Conservation (phyloP, 2,329 filamentous ascomycete species). For the Exophiala lecanii-corni region DNA sequence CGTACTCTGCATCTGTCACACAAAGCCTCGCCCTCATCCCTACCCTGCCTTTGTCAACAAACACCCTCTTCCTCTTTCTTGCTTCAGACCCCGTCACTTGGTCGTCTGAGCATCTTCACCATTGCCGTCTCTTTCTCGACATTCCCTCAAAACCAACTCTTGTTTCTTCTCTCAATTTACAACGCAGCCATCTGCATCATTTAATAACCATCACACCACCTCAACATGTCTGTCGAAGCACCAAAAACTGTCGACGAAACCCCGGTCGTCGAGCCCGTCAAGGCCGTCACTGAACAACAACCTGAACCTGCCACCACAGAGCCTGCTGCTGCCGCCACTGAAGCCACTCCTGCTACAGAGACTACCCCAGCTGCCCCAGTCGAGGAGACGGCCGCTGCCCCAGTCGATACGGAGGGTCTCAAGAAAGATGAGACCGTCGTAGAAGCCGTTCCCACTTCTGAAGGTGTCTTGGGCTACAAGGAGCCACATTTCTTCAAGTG, state of each 20-base stretch:
- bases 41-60: conserved; percentile 26
- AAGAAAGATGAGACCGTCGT: conserved; percentile 40
- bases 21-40: conserved; percentile 12
- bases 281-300: conserved; percentile 32
- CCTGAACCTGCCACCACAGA: conserved; percentile 35
- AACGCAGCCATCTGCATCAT: conserved; percentile 30
- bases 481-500: conserved; percentile 85
- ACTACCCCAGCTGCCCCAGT: conserved; percentile 5
- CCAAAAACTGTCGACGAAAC: conserved; percentile 65
- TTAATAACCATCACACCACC: conserved; percentile 9
- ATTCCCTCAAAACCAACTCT: conserved; percentile 20
- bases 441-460: conserved; percentile 66
- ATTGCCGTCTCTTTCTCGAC: conserved; percentile 7
- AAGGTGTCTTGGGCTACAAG: conserved; percentile 87
- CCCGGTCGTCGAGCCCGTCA: conserved; percentile 33
- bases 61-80: conserved; percentile 29
- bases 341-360: conserved; percentile 15
- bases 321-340: conserved; percentile 30
- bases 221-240: conserved; percentile 64
- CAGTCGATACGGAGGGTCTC: conserved; percentile 34
- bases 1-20: conserved; percentile 6
- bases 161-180: conserved; percentile 38
- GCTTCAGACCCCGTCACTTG: conserved; percentile 21
- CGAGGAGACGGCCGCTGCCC: conserved; percentile 21
- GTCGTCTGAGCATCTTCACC: conserved; percentile 20